A percentile compares a stretch with the other conserved stretches of the same genome.
Conservation (phyloP, 257 asterid genomes). For the Solanum habrochaites region DNA sequence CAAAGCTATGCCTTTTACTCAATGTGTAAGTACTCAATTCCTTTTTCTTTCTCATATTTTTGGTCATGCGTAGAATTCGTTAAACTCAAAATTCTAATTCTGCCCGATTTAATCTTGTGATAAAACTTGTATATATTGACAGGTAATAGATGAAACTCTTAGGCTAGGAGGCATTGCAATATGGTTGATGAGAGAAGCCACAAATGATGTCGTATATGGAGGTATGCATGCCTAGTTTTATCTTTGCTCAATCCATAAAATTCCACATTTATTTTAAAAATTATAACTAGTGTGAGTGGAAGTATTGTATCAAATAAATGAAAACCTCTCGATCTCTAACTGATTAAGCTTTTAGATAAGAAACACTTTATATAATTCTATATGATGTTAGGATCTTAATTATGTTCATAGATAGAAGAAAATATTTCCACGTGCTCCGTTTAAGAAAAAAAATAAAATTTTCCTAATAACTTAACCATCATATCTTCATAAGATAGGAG, state of each 20-base stretch:
- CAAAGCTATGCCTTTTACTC: slow-evolving; percentile 79
- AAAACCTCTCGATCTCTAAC: neutral
- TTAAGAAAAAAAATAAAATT: neutral
- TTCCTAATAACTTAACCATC: too few species aligned
- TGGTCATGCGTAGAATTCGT: neutral
- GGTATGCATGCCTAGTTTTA: slow-evolving; percentile 20
- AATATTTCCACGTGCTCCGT: neutral
- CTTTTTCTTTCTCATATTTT: neutral
- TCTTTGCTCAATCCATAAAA: neutral
- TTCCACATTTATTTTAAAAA: neutral
- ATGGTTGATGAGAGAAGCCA: slow-evolving; percentile 95
- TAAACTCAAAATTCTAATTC: neutral
- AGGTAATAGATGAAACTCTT: slow-evolving; percentile 90
- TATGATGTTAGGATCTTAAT: neutral
- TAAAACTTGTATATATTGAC: neutral
- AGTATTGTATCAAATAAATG: neutral
- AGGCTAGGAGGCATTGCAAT: slow-evolving; percentile 83
- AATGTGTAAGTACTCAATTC: slow-evolving; percentile 44
- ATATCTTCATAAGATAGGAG: too few species aligned
- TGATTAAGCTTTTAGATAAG: neutral
- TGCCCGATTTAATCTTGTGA: neutral
- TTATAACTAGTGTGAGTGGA: neutral
- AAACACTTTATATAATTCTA: neutral
- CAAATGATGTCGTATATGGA: slow-evolving; percentile 47
- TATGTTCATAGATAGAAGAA: neutral